Evolutionary conservation across 768 basidiomycete species (phyloP), one percentile per base, ranked within the genome.

Genomic region (Trametes sanguinea): DNA sequence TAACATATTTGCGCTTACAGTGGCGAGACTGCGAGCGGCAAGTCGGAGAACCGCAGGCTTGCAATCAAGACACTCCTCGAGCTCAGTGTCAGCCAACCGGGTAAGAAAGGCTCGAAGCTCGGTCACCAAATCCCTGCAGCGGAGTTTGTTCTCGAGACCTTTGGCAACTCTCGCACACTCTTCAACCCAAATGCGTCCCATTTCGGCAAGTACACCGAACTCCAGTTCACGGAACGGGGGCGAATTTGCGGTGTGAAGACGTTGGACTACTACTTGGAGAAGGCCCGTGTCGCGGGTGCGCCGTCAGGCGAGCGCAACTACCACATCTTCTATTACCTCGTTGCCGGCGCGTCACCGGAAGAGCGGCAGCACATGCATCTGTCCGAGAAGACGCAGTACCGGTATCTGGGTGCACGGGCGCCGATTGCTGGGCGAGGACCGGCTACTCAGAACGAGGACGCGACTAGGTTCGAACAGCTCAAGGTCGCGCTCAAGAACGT

Each of bases 161-260:
- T 98, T 71, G 96, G 96, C 14, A 90, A 92, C 68, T 92, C 95
- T 17, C 89, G 92, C 61, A 94, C 94, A 1, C 84, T 94, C 57
- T 89, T 92, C 77, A 97, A 98, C 71, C 84, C 92, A 50, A 97
- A 97, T 70, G 95, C 96, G 13, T 98, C 97, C 33, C 89, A 94
- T 51, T 97, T 96, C 72, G 97, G 96, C 58, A 95, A 96, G 74
- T 99, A 99, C 74, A 97, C 95, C 47, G 97, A 99, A 71, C 83
- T 99, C 0, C 97, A 98, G 75, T 98, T 98, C 78, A 92, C 85
- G 54, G 95, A 98, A 37, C 88, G 91, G 22, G 95, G 95, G 6
- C 83, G 95, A 3, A 77, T 98, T 0, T 87, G 81, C 48, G 97
- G 97, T 64, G 79, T 94, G 72, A 98, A 98, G 75, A 95, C 94